Conservation (phyloP, 2,329 filamentous ascomycete species). For the Fusarium brachygibbosum region DNA sequence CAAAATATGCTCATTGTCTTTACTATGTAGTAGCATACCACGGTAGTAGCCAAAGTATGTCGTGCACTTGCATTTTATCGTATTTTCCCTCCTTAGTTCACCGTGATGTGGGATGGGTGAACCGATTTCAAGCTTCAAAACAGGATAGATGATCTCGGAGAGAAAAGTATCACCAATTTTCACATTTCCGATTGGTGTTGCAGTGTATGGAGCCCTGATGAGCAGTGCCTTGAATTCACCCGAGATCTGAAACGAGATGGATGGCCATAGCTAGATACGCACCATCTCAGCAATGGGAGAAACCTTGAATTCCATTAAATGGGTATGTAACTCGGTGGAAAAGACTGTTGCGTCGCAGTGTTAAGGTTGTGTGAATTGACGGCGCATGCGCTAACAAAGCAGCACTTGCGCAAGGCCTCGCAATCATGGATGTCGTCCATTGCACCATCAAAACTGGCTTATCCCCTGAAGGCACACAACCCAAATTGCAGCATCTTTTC, state of each 20-base stretch:
- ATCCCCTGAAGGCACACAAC: background rate
- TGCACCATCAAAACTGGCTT: constrained; percentile 16
- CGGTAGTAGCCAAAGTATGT: background rate
- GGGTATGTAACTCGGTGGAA: background rate
- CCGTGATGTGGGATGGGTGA: constrained; percentile 18
- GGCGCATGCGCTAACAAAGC: constrained; percentile 8
- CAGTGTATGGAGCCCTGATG: constrained; percentile 1
- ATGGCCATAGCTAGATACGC: constrained; percentile 16
- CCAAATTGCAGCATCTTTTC: constrained; percentile 4
- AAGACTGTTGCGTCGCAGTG: background rate
- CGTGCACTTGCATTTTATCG: background rate
- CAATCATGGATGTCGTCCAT: constrained; percentile 12
- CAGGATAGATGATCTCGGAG: constrained; percentile 24
- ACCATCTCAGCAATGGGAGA: constrained; percentile 19
- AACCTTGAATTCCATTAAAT: constrained; percentile 21
- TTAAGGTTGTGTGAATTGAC: constrained; percentile 8
- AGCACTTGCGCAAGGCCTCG: constrained; percentile 9
- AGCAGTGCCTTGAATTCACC: constrained; percentile 14
- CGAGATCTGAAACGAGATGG: constrained; percentile 32
- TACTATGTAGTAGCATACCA: background rate
- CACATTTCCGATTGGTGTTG: constrained; percentile 11
- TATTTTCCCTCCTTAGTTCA: background rate
- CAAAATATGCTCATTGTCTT: background rate
- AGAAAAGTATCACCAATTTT: constrained; percentile 4
- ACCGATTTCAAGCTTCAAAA: constrained; percentile 2